phyloP scores from a whole-genome alignment of 176 grass and related monocot species.

The Puya raimondii region DNA sequence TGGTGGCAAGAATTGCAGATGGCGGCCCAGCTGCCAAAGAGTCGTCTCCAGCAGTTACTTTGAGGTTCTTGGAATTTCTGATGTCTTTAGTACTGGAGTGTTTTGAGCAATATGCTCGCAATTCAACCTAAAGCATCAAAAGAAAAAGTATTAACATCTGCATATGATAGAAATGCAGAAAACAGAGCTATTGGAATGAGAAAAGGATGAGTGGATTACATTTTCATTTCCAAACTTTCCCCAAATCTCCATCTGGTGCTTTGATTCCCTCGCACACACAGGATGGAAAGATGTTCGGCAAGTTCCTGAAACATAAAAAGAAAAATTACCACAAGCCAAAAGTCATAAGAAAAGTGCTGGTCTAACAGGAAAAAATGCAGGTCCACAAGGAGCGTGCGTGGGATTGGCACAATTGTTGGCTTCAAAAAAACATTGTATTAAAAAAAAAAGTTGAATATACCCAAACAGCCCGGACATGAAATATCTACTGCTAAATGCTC shows the following conservation, averaged over 20 bases:
- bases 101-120: slow-evolving; percentile 91
- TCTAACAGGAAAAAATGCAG: not conserved
- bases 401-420: not conserved
- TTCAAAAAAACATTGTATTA: not conserved
- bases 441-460: not conserved
- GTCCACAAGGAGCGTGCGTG: not conserved
- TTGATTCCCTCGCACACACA: slow-evolving; percentile 85
- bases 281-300: slow-evolving; percentile 89
- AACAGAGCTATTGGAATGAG: slow-evolving; percentile 7
- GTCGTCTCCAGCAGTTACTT: slow-evolving; percentile 24
- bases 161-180: slow-evolving; percentile 3
- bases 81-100: slow-evolving; percentile 50
- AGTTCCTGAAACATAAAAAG: slow-evolving; percentile 47
- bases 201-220: slow-evolving; percentile 30
- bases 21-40: slow-evolving; percentile 20
- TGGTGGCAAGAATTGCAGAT: slow-evolving; percentile 22
- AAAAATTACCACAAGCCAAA: slow-evolving; percentile 1
- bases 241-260: slow-evolving; percentile 99
- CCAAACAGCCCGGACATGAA: not conserved
- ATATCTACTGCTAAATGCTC: not conserved
- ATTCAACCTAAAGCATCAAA: slow-evolving; percentile 62
- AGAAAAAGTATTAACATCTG: slow-evolving; percentile 21
- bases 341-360: not conserved
- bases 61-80: slow-evolving; percentile 19
- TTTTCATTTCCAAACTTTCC: slow-evolving; percentile 75